Base-by-base conservation (phyloP, 352 stramenopile genomes). In the Phytopythium montanum region DNA sequence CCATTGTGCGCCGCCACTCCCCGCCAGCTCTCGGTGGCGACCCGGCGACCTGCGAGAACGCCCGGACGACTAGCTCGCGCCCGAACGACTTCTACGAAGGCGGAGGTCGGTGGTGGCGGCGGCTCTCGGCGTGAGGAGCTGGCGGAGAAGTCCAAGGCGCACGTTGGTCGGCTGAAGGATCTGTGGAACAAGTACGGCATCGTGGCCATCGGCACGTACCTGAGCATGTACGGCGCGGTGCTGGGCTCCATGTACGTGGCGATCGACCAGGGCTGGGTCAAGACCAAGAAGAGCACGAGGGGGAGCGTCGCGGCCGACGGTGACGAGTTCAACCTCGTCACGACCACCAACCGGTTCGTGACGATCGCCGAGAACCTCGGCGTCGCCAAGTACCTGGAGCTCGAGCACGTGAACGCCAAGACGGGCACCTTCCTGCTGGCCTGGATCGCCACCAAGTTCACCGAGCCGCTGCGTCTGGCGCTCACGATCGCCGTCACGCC, bases 371-470 rank as follows among this genome's bases (percentile, higher is more conserved):
- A 93, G 51, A 68, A 93, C 46, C 46, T 85, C 44, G 84, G 84
- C 26, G 80, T 93, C 52, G 84, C 81, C 38, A 75, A 92, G 69
- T 87, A 94, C 64, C 66, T 94, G 26, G 83, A 94, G 58, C 58
- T 94, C 28, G 75, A 92, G 69, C 77, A 69, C 36, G 85, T 94
- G 61, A 92, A 79, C 65, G 76, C 82, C 54, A 92, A 90, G 79
- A 90, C 79, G 10, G 82, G 85, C 19, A 79, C 81, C 45, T 92
- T 95, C 52, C 57, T 93, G 48, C 76, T 95, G 46, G 85, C 85
- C 29, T 95, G 85, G 85, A 73, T 93, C 59, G 85, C 81, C 48
- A 95, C 85, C 58, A 95, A 95, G 72, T 95, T 95, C 68, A 93
- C 85, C 14, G 85, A 95, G 71, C 85, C 85, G 2, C 21, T 95